Conservation (phyloP, 31 red algal species). For the Asparagopsis taxiformis region DNA sequence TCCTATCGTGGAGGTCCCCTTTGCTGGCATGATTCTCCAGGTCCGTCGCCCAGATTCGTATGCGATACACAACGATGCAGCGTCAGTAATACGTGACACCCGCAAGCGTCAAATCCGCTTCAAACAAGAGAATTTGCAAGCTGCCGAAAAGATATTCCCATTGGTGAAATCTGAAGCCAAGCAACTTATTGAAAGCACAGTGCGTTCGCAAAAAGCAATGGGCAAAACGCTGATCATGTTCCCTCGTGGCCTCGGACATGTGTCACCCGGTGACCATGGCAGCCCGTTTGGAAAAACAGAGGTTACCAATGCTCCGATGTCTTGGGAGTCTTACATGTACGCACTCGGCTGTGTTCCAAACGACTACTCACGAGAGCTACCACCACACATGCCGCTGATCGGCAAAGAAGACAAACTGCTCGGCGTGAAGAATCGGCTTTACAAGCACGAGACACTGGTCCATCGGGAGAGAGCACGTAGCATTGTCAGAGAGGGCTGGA, state of each 20-base stretch:
- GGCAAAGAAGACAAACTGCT: conserved; percentile 7
- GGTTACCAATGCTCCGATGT: conserved; percentile 12
- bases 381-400: conserved; percentile 13
- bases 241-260: conserved; percentile 38
- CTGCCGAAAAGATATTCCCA: conserved; percentile 32
- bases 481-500: conserved; percentile 24
- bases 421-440: not conserved
- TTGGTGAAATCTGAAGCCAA: conserved; percentile 39
- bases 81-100: conserved; percentile 28
- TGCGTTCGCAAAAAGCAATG: conserved; percentile 13
- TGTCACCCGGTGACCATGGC: conserved; percentile 13
- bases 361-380: conserved; percentile 13
- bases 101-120: conserved; percentile 28
- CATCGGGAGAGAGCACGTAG: conserved; percentile 38
- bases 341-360: not conserved
- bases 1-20: conserved; percentile 44
- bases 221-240: conserved; percentile 33
- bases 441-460: conserved; percentile 4
- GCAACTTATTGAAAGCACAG: conserved; percentile 15
- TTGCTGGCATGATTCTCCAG: conserved; percentile 57
- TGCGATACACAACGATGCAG: conserved; percentile 36
- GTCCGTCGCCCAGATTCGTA: conserved; percentile 38
- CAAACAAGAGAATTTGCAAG: conserved; percentile 11
- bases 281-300: conserved; percentile 4
- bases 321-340: conserved; percentile 42